phyloP scores from a whole-genome alignment of 495 filamentous ascomycete species.

The Talaromyces ruber region DNA sequence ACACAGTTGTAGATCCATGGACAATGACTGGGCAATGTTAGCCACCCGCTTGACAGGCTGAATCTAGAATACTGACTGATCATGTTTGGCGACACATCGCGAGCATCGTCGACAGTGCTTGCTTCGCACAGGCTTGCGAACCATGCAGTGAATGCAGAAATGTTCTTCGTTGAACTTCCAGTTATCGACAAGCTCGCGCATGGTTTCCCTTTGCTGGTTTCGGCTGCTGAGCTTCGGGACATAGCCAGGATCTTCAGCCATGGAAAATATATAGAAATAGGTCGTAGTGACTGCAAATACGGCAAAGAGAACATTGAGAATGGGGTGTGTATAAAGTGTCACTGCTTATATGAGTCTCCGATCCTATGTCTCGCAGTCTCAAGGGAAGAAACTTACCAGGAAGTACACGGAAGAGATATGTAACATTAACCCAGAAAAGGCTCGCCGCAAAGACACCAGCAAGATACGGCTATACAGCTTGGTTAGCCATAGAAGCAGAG shows the following conservation, averaged over 20 bases:
- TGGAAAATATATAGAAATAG: constrained; percentile 81
- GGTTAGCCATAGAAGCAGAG: background rate
- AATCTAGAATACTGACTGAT: constrained; percentile 61
- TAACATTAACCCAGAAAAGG: constrained; percentile 70
- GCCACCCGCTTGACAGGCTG: constrained; percentile 4
- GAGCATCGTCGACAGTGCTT: constrained; percentile 90
- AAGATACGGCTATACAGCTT: constrained; percentile 64
- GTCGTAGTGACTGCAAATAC: constrained; percentile 53
- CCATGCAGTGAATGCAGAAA: constrained; percentile 92
- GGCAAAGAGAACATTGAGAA: constrained; percentile 69
- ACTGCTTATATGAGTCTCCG: constrained; percentile 31
- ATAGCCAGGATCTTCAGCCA: constrained; percentile 85
- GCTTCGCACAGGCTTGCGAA: constrained; percentile 79
- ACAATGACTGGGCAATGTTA: constrained; percentile 69
- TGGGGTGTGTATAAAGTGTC: constrained; percentile 52
- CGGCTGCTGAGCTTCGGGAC: constrained; percentile 89
- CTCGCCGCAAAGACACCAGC: constrained; percentile 88
- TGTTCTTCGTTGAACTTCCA: constrained; percentile 92
- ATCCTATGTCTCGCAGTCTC: constrained; percentile 1
- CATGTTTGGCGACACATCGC: constrained; percentile 91
- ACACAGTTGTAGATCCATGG: constrained; percentile 98
- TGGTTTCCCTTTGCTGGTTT: constrained; percentile 75
- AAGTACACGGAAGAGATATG: constrained; percentile 66
- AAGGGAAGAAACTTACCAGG: constrained; percentile 45
- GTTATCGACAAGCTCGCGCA: constrained; percentile 70